phyloP scores from a whole-genome alignment of 1,284 basidiomycete species.

The Hymenochaete sp. region DNA sequence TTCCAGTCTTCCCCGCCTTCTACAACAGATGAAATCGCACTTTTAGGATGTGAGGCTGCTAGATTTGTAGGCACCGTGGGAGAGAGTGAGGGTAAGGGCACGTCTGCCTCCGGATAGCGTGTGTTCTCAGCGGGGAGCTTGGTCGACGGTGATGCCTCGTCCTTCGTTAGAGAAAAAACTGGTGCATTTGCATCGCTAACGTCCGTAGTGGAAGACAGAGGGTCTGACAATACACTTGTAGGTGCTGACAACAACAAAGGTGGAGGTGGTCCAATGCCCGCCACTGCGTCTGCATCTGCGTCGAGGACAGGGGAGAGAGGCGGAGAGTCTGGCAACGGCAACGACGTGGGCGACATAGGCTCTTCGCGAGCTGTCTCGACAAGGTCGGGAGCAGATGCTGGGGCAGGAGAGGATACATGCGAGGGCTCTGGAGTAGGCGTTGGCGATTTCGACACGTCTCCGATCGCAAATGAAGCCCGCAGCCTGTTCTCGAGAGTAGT shows the following conservation, averaged over 20 bases:
- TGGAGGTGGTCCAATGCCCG: too few species aligned
- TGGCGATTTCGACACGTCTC: slow-evolving; percentile 42
- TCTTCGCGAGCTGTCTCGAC: slow-evolving; percentile 26
- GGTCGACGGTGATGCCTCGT: too few species aligned
- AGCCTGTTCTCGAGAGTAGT: slow-evolving; percentile 66
- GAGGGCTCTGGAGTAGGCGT: slow-evolving; percentile 40
- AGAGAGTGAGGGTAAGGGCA: slow-evolving; percentile 13
- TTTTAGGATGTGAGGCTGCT: slow-evolving; percentile 12
- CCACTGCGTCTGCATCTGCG: too few species aligned
- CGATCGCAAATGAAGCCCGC: slow-evolving; percentile 47
- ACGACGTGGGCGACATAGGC: slow-evolving; percentile 35
- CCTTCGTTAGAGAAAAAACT: too few species aligned
- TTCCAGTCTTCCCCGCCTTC: slow-evolving; percentile 41
- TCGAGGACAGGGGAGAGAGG: slow-evolving; percentile 25
- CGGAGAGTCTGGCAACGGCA: slow-evolving; percentile 36
- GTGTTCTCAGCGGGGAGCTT: too few species aligned
- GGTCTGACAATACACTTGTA: neutral
- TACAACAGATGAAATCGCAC: slow-evolving; percentile 14
- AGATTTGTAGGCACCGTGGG: slow-evolving; percentile 13
- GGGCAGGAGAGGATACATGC: slow-evolving; percentile 29
- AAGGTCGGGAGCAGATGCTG: slow-evolving; percentile 27
- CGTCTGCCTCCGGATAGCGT: slow-evolving; percentile 14
- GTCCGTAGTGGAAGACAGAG: neutral
- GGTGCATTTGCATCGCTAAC: neutral
- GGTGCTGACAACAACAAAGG: too few species aligned